A percentile compares a stretch with the other conserved stretches of the same genome.
These are phyloP conservation scores for Penicillium canescens DNA, from an alignment of 495 filamentous ascomycete genomes.

Conservation along the genomic window DNA sequence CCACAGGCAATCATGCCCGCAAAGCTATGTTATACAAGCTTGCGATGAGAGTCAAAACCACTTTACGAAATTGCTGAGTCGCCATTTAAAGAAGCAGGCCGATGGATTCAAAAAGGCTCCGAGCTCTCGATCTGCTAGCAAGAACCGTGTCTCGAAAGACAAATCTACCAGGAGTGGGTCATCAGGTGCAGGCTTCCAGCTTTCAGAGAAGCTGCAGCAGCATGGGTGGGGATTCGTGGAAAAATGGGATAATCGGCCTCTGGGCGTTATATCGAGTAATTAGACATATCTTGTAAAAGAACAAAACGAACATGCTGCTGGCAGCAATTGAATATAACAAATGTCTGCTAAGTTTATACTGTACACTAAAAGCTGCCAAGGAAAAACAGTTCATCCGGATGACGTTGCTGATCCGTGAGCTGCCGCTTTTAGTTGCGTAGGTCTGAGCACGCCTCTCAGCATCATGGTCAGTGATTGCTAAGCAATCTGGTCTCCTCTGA, in stretches of 20 bases:
- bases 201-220: constrained; percentile 24
- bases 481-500: too few relatives aligned
- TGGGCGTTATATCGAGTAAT: constrained; percentile 28
- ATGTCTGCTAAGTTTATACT: neutral
- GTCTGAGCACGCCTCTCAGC: too few relatives aligned
- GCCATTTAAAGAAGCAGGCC: constrained; percentile 15
- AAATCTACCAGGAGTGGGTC: neutral
- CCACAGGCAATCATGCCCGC: constrained; percentile 26
- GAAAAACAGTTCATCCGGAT: constrained; percentile 22
- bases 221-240: constrained; percentile 36
- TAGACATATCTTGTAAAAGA: neutral
- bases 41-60: constrained; percentile 34
- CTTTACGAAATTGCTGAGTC: constrained; percentile 30
- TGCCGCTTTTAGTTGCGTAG: neutral
- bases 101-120: neutral
- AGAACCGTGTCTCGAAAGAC: constrained; percentile 2
- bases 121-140: neutral
- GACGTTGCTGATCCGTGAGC: constrained; percentile 24
- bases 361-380: constrained; percentile 6
- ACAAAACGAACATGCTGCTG: constrained; percentile 16
- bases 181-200: neutral
- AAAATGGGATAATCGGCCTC: constrained; percentile 37
- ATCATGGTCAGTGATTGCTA: too few relatives aligned
- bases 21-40: constrained; percentile 33
- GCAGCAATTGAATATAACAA: constrained; percentile 11